Evolutionary conservation across 1,284 basidiomycete species (phyloP).

Genomic region (Calocybe gambosa): DNA sequence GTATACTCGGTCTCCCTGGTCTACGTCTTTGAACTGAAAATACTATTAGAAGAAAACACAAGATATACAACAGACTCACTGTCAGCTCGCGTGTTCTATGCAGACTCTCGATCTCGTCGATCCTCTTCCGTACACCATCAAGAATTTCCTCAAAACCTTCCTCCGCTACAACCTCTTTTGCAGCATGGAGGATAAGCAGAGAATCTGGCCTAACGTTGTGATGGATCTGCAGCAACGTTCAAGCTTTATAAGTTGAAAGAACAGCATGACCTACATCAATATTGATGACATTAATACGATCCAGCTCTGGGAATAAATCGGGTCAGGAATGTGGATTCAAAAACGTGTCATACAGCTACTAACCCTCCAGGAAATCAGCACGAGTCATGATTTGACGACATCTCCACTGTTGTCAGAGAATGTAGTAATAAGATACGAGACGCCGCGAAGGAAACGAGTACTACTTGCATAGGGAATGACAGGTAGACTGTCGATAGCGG

Average conservation of each 20-base stretch:
- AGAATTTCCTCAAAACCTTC: constrained; percentile 71
- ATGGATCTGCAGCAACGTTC: constrained; percentile 40
- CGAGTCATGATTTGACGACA: constrained; percentile 79
- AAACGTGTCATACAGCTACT: constrained; percentile 8
- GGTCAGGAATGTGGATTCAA: constrained; percentile 3
- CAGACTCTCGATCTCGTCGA: constrained; percentile 70
- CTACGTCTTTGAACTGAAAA: constrained; percentile 59
- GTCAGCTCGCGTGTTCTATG: constrained; percentile 69
- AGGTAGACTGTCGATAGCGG: constrained; percentile 45
- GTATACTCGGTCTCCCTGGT: constrained; percentile 49
- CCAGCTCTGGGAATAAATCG: constrained; percentile 37
- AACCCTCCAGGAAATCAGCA: constrained; percentile 73
- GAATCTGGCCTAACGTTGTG: constrained; percentile 79
- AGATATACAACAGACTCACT: constrained; percentile 32
- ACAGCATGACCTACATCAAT: constrained; percentile 56
- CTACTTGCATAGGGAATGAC: constrained; percentile 53
- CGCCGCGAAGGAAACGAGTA: constrained; percentile 2
- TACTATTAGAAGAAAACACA: constrained; percentile 2
- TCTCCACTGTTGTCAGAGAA: constrained; percentile 42
- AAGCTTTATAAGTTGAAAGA: constrained; percentile 3
- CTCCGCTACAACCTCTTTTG: constrained; percentile 60
- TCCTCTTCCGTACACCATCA: constrained; percentile 62
- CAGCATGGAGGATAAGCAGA: constrained; percentile 65
- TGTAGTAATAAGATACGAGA: constrained; percentile 5
- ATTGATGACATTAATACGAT: constrained; percentile 63